These are phyloP conservation scores for Fusarium tupiense DNA, from an alignment of 2,329 filamentous ascomycete species.

Conservation along the genomic window DNA sequence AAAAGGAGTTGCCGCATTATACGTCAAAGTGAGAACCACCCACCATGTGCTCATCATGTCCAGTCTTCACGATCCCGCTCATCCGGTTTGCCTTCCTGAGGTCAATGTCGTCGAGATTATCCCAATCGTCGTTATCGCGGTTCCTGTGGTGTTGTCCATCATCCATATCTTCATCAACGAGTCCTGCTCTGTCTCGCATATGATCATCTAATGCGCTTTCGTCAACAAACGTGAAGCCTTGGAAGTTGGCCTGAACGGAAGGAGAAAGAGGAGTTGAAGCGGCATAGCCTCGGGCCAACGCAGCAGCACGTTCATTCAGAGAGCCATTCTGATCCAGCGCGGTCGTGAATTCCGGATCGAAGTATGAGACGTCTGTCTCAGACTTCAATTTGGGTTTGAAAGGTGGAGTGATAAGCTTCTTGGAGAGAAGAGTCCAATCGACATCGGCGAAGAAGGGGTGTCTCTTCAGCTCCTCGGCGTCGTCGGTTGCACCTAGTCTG, in stretches of 20 bases:
- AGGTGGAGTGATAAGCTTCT: conserved; percentile 92
- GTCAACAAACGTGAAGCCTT: conserved; percentile 98
- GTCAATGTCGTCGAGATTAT: conserved; percentile 66
- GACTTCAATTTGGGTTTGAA: conserved; percentile 98
- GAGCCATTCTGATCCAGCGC: conserved; percentile 88
- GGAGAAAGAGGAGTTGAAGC: conserved; percentile 93
- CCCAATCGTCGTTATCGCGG: conserved; percentile 62
- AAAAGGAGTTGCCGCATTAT: conserved; percentile 50
- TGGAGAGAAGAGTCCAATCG: conserved; percentile 87
- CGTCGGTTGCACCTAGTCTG: conserved; percentile 86
- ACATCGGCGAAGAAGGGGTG: conserved; percentile 96
- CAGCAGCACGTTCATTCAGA: conserved; percentile 89
- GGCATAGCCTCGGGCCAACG: conserved; percentile 83
- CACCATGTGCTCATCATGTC: conserved; percentile 72
- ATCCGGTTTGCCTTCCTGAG: conserved; percentile 65
- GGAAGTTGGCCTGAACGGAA: conserved; percentile 97
- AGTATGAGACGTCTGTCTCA: conserved; percentile 96
- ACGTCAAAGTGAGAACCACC: conserved; percentile 71
- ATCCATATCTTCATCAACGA: conserved; percentile 69
- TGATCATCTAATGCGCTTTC: conserved; percentile 94
- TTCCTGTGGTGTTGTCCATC: conserved; percentile 58
- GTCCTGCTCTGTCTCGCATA: conserved; percentile 65
- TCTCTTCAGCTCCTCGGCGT: conserved; percentile 92
- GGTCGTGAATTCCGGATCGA: conserved; percentile 98
- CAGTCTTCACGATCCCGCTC: conserved; percentile 70